Evolutionary conservation across 2,329 filamentous ascomycete species (phyloP).

Genomic region (Dactylella cylindrospora): DNA sequence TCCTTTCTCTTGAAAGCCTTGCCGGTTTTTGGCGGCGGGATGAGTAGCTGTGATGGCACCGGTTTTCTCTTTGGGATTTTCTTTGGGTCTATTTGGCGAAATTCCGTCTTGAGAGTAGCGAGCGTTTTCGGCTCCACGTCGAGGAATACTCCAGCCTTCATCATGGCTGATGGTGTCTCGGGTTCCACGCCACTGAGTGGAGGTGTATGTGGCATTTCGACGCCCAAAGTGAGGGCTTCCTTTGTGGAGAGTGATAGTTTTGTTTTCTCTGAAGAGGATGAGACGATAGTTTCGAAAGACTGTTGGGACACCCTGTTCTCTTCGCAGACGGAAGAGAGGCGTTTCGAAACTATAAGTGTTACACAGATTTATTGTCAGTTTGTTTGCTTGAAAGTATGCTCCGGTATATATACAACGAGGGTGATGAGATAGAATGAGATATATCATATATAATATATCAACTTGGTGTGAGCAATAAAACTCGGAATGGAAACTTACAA

Average conservation of each 20-base stretch:
- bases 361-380: neutral
- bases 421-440: neutral
- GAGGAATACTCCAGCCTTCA: too few species aligned
- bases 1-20: conserved; percentile 38
- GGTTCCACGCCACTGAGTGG: conserved; percentile 4
- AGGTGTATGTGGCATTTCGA: conserved; percentile 26
- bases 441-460: neutral
- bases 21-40: neutral
- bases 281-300: conserved; percentile 27
- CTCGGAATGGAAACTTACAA: conserved; percentile 15
- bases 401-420: neutral
- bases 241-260: conserved; percentile 7
- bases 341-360: conserved; percentile 16
- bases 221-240: conserved; percentile 32
- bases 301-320: conserved; percentile 4
- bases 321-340: conserved; percentile 31
- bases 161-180: neutral
- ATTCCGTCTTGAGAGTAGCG: conserved; percentile 1
- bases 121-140: conserved; percentile 3
- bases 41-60: conserved; percentile 24
- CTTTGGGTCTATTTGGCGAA: conserved; percentile 35
- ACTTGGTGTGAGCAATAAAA: neutral
- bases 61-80: conserved; percentile 41
- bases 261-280: conserved; percentile 8
- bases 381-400: neutral